Evolutionary conservation across 345 rosid genomes (phyloP), one percentile per base, ranked within the genome.

Genomic region (Eucalyptus curtisii): DNA sequence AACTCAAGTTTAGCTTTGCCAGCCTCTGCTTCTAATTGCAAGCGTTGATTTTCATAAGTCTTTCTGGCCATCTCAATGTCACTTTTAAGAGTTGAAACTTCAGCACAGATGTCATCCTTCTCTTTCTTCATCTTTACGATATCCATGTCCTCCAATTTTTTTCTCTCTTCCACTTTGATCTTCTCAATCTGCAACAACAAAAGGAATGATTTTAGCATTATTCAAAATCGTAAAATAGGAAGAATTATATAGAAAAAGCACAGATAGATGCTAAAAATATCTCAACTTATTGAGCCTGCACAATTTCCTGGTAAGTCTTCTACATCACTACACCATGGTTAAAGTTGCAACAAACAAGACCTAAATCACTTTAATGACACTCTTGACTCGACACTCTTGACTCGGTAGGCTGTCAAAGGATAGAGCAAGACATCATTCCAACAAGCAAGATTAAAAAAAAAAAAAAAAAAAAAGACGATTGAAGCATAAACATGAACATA

Each of bases 71-170:
- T 66, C 90, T 95, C 93, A 64, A 96, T 90, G 90, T 98, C 96
- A 89, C 92, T 93, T 93, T 93, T 95, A 68, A 98, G 92, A 59
- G 91, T 91, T 31, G 90, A 88, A 90, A 95, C 95, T 95, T 97
- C 97, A 53, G 90, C 89, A 88, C 94, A 94, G 52, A 88, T 89
- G 82, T 71, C 90, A 88, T 91, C 93, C 91, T 94, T 97, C 87
- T 96, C 97, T 90, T 92, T 93, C 89, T 89, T 94, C 87, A 95
- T 89, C 88, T 90, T 92, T 90, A 88, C 76, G 86, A 94, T 86
- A 89, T 95, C 94, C 86, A 93, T 92, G 88, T 95, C 95, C 94
- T 94, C 97, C 87, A 91, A 90, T 87, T 93, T 95, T 92, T 92
- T 96, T 90, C 91, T 95, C 90, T 97, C 95, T 92, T 94, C 98